Conservation (phyloP, 2,329 filamentous ascomycete genomes). For the Aspergillus pseudotamarii region DNA sequence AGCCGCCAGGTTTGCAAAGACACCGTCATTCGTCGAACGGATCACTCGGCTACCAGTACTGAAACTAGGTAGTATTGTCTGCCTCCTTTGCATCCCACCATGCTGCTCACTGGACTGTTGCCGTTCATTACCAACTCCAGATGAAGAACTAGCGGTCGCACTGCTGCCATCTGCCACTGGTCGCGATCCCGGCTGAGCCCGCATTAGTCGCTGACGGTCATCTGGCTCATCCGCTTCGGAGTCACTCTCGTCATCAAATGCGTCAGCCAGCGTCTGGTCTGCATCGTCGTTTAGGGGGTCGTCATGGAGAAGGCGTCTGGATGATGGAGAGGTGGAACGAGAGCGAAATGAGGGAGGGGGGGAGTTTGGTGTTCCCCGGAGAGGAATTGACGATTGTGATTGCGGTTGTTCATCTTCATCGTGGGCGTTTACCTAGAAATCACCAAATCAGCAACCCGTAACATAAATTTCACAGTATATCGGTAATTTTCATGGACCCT, state of each 20-base stretch:
- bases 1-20: constrained; percentile 92
- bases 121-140: constrained; percentile 23
- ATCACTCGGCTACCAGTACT: constrained; percentile 57
- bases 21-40: constrained; percentile 83
- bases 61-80: constrained; percentile 59
- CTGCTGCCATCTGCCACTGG: constrained; percentile 33
- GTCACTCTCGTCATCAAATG: constrained; percentile 82
- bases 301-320: constrained; percentile 56
- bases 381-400: constrained; percentile 35
- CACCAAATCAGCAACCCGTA: constrained; percentile 1
- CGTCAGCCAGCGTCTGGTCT: constrained; percentile 83
- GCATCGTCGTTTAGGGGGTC: constrained; percentile 59
- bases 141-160: constrained; percentile 28
- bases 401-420: constrained; percentile 44
- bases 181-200: constrained; percentile 55
- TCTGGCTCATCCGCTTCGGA: constrained; percentile 71
- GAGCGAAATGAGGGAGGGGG: constrained; percentile 82
- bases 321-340: constrained; percentile 69
- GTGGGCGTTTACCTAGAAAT: constrained; percentile 46
- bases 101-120: constrained; percentile 22
- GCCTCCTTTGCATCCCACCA: constrained; percentile 46
- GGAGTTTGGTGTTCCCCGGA: constrained; percentile 41
- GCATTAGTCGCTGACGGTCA: constrained; percentile 84
- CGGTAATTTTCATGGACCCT: neutral
- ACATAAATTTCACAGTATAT: neutral